Base-by-base conservation (phyloP, 2,329 filamentous ascomycete species). In the Scedosporium aurantiacum region DNA sequence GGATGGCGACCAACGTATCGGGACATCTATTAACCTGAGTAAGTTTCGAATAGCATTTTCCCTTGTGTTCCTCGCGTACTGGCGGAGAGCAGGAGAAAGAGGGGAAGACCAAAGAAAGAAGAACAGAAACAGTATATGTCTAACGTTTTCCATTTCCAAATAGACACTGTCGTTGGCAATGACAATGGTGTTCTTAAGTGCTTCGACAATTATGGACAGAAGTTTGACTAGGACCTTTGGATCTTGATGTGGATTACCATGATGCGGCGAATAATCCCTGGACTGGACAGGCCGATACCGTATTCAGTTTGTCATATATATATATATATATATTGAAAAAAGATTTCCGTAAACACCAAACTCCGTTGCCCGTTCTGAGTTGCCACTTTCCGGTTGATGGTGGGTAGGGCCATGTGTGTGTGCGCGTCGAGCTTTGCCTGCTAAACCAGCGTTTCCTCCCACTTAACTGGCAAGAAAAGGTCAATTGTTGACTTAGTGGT, bases 141-240 rank as follows among this genome's bases (percentile, higher is more conserved):
- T 37, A 4, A 37, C 43, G 5, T 47, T 21, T 21, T 21, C 43
- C 18, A 47, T 7, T 18, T 21, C 3, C n/a, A 18, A 54, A 16
- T 55, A 60, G 58, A 60, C 12, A 27, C 52, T 8, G n/a, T 61
- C 12, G 32, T 61, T 10, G 60, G 60, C n/a, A 61, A 50, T 21
- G 37, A 41, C 40, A 28, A 57, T 45, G 37, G 60, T 3, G 21
- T 32, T 40, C 37, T 61, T 2, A 52, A 55, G 23, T 61, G 60
- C 52, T 57, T 55, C 23, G 60, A 52, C 21, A 52, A 57, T n/a
- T 32, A 23, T 4, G 52, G 60, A 8, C 18, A 61, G 54, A 21
- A 40, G 5, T 32, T 52, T 8, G 55, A 28, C 12, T 37, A 60
- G 37, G 25, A 5, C 8, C n/a, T 37, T 7, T n/a, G 18, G n/a